Evolutionary conservation across 441 rosid genomes (phyloP).

Genomic region (Populus hybrid): DNA sequence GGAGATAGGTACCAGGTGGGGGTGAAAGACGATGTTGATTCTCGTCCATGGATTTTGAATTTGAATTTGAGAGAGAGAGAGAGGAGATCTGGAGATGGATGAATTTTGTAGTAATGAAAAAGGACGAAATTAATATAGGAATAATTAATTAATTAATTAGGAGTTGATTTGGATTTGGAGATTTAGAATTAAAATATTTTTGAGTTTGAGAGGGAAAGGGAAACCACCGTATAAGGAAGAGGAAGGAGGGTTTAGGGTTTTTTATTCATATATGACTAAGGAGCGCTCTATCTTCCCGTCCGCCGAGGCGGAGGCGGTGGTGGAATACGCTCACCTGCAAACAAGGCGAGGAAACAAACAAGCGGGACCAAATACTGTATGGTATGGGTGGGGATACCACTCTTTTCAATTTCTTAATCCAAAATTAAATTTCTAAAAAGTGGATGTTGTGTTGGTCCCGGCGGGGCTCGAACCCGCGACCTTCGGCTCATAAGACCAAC

Average conservation of each 20-base stretch:
- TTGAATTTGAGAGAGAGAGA: background rate
- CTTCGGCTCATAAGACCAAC: slow-evolving; percentile 99
- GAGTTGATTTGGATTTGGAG: background rate
- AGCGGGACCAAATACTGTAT: background rate
- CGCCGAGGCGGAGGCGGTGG: background rate
- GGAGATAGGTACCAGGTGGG: background rate
- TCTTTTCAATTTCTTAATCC: background rate
- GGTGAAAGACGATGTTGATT: background rate
- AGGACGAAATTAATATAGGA: background rate
- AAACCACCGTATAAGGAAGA: background rate
- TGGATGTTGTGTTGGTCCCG: slow-evolving; percentile 39
- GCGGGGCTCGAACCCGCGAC: slow-evolving; percentile 97
- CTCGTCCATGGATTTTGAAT: background rate
- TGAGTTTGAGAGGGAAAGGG: background rate
- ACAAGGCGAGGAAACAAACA: background rate
- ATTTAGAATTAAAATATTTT: background rate
- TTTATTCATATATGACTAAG: background rate
- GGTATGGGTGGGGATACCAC: background rate
- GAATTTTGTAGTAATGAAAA: background rate
- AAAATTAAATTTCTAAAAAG: too few relatives aligned
- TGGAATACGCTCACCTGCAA: background rate
- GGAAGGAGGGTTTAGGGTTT: background rate
- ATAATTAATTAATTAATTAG: too few relatives aligned
- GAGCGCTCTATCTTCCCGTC: background rate
- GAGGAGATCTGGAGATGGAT: background rate